phyloP scores from a whole-genome alignment of 257 asterid species.

The Phtheirospermum japonicum region DNA sequence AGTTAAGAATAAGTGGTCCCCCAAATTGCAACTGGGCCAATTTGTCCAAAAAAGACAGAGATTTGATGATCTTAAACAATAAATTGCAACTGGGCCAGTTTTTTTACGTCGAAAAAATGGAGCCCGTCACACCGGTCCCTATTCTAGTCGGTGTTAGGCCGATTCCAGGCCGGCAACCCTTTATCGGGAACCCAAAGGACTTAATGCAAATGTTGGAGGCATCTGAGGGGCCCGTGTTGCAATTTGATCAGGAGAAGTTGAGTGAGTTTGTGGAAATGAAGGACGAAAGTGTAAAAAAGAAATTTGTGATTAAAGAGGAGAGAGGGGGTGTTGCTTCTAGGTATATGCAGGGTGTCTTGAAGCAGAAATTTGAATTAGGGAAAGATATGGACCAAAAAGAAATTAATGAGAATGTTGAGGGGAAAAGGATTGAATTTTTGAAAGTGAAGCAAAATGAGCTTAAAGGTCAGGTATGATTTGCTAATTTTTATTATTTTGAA shows the following conservation, averaged over 20 bases:
- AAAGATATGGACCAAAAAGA: conserved; percentile 37
- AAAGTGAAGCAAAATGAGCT: conserved; percentile 49
- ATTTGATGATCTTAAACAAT: conserved; percentile 71
- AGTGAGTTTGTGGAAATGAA: conserved; percentile 28
- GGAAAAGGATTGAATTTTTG: conserved; percentile 35
- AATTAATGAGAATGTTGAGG: conserved; percentile 38
- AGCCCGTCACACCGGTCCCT: conserved; percentile 69
- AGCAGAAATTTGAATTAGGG: conserved; percentile 37
- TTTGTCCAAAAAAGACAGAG: conserved; percentile 60
- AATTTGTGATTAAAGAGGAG: conserved; percentile 76
- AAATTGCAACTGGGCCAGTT: conserved; percentile 77
- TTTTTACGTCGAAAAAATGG: conserved; percentile 75
- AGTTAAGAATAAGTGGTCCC: too few relatives aligned
- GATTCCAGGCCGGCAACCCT: conserved; percentile 74
- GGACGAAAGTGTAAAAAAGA: conserved; percentile 42
- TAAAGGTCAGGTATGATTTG: conserved; percentile 59
- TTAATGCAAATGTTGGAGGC: conserved; percentile 72
- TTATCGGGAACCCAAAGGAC: conserved; percentile 76
- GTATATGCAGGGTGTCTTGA: conserved; percentile 69
- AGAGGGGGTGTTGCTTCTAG: conserved; percentile 67
- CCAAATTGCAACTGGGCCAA: too few relatives aligned
- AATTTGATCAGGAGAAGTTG: conserved; percentile 13
- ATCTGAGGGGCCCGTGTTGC: conserved; percentile 34
- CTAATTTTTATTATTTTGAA: neutral
- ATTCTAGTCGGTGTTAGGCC: conserved; percentile 71